Evolutionary conservation across 371 early-diverging fungal species (phyloP), one percentile per base, ranked within the genome.

Genomic region (Batkoa obscura): DNA sequence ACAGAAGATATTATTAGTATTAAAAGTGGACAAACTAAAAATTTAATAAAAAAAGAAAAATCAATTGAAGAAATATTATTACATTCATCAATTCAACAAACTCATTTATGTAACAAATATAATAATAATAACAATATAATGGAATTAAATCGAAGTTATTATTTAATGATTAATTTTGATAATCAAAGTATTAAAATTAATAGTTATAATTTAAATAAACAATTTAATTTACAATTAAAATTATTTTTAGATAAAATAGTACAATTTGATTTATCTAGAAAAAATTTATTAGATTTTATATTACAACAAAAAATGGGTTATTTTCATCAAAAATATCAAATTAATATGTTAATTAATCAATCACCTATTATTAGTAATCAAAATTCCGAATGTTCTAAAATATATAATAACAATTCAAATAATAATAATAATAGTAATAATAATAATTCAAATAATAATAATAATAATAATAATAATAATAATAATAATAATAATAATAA

Each of bases 271-370:
- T 70, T 68, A 50, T 63, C 70, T 36, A 71, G 81, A 34, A 71
- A 68, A 51, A 61, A 69, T 54, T 59, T 72, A 0, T 55, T 81
- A 0, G 70, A 73, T 50, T 78, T 73, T 45, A 75, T 83, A 30
- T 43, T 83, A 4, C 68, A 78, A 53, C 83, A 83, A 59, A 83
- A 83, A 50, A 68, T 83, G 70, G 83, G 83, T 1, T 64, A 81
- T 2, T 83, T 83, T 58, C 71, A 76, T 47, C 80, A 53, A 17
- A 34, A 53, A 8, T 53, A 32, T 23, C 38, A 33, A 3, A 34
- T 53, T 34, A 38, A 13, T 9, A 17, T 17, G 15, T n/a, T 3
- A 9, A 34, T 53, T 4, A 37, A 6, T 2, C 38, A 17, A 4
- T 38, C 35, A 2, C 53, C 17, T n/a, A 17, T 36, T 2, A 37